phyloP scores from a whole-genome alignment of 768 basidiomycete species.

The Podaxis pistillaris region DNA sequence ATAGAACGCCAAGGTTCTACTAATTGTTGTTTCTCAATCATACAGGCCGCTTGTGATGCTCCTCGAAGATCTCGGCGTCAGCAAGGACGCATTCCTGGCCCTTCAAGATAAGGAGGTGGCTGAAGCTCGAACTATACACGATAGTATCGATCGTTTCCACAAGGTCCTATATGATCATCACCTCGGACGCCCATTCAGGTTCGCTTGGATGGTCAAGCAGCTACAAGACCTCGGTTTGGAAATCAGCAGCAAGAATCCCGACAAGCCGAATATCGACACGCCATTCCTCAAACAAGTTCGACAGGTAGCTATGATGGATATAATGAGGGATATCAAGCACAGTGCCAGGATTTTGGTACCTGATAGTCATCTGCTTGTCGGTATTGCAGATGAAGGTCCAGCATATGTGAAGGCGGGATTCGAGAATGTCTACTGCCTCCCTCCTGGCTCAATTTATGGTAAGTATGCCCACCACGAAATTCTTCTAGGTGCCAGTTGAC shows the following conservation, averaged over 20 bases:
- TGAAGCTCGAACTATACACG: constrained; percentile 56
- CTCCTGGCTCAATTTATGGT: constrained; percentile 69
- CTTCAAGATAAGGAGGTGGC: constrained; percentile 63
- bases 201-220: constrained; percentile 50
- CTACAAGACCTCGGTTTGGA: constrained; percentile 42
- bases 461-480: constrained; percentile 15
- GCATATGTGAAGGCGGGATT: constrained; percentile 51
- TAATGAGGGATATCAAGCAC: constrained; percentile 74
- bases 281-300: constrained; percentile 59
- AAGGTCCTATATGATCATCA: constrained; percentile 47
- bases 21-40: neutral
- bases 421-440: constrained; percentile 52
- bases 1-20: constrained; percentile 8
- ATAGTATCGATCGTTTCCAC: constrained; percentile 49
- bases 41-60: constrained; percentile 72
- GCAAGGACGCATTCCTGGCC: constrained; percentile 50
- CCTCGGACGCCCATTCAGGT: constrained; percentile 43
- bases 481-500: neutral
- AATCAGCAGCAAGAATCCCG: constrained; percentile 32
- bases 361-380: constrained; percentile 67
- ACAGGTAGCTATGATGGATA: constrained; percentile 59
- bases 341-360: constrained; percentile 72
- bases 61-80: constrained; percentile 73
- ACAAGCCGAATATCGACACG: constrained; percentile 41
- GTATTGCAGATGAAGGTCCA: constrained; percentile 81